These are phyloP conservation scores for Phytophthora citrophthora DNA, from an alignment of 352 stramenopile species.

Conservation along the genomic window DNA sequence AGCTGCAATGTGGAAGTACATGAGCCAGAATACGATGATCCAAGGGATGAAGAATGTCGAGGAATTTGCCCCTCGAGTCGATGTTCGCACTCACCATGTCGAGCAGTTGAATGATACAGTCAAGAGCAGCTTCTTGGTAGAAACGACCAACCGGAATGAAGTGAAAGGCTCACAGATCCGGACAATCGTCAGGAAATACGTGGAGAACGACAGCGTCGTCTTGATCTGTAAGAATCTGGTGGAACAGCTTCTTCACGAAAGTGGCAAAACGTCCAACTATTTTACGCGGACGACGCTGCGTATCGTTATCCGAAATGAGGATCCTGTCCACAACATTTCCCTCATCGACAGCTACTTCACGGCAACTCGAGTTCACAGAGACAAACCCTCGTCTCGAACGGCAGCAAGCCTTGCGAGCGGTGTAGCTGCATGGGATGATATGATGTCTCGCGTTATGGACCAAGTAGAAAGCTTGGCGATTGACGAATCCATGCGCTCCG, in stretches of 20 bases:
- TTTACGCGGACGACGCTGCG: slow-evolving; percentile 16
- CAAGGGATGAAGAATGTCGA: not conserved
- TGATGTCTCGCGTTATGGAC: slow-evolving; percentile 18
- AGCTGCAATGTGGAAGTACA: slow-evolving; percentile 15
- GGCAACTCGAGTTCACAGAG: slow-evolving; percentile 6
- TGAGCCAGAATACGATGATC: not conserved
- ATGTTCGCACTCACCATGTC: slow-evolving; percentile 8
- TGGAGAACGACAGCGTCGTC: slow-evolving; percentile 22
- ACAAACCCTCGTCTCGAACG: not conserved
- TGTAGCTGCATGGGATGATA: slow-evolving; percentile 23
- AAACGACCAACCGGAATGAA: not conserved
- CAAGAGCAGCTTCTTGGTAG: slow-evolving; percentile 8
- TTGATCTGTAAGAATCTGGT: slow-evolving; percentile 32
- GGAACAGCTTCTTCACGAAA: slow-evolving; percentile 8
- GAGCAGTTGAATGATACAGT: slow-evolving; percentile 19
- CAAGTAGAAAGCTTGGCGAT: slow-evolving; percentile 37
- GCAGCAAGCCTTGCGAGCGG: slow-evolving; percentile 14
- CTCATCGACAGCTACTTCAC: slow-evolving; percentile 30
- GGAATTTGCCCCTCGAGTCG: not conserved
- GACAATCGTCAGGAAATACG: slow-evolving; percentile 24
- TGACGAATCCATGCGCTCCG: slow-evolving; percentile 2
- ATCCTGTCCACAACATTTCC: not conserved
- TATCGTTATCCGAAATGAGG: slow-evolving; percentile 10
- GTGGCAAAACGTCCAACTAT: not conserved
- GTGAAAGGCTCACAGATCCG: slow-evolving; percentile 10